These are phyloP conservation scores for Phytophthora quininea DNA, from an alignment of 352 stramenopile genomes.

Conservation along the genomic window DNA sequence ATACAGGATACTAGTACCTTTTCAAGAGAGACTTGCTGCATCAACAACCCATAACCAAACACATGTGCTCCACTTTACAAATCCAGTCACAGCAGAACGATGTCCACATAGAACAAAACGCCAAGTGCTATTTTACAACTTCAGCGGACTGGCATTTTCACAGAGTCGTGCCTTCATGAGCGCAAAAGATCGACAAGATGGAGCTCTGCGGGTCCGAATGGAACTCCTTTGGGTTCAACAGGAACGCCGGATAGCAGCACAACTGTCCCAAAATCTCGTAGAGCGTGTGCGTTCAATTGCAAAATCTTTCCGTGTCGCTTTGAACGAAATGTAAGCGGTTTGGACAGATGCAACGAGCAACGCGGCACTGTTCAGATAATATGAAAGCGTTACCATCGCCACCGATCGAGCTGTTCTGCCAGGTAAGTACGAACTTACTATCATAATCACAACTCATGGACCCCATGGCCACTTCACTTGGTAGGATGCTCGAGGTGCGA, in stretches of 20 bases:
- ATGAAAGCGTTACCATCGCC: slow-evolving; percentile 29
- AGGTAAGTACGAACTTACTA: slow-evolving; percentile 18
- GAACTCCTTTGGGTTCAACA: slow-evolving; percentile 17
- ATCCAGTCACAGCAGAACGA: no score
- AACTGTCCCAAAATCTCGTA: slow-evolving; percentile 28
- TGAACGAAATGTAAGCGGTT: not conserved
- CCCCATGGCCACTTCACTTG: not conserved
- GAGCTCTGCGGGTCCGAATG: slow-evolving; percentile 12
- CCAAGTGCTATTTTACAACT: no score
- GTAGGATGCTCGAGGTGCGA: slow-evolving; percentile 31
- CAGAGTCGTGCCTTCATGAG: slow-evolving; percentile 13
- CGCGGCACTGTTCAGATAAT: slow-evolving; percentile 24
- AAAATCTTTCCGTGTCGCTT: slow-evolving; percentile 18
- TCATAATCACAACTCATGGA: not conserved
- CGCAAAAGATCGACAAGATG: slow-evolving; percentile 12
- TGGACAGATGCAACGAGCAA: slow-evolving; percentile 31
- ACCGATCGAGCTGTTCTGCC: slow-evolving; percentile 39
- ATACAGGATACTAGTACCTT: no score
- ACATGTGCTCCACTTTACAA: no score
- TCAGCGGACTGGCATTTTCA: no score
- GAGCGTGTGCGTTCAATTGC: slow-evolving; percentile 25
- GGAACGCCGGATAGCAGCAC: slow-evolving; percentile 4
- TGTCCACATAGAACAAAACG: no score
- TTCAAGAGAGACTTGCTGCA: no score
- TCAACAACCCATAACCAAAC: no score